A percentile compares a stretch with the other conserved stretches of the same genome.
Conservation (phyloP, 1,139 yeast genomes). For the Scheffersomyces lignicola region DNA sequence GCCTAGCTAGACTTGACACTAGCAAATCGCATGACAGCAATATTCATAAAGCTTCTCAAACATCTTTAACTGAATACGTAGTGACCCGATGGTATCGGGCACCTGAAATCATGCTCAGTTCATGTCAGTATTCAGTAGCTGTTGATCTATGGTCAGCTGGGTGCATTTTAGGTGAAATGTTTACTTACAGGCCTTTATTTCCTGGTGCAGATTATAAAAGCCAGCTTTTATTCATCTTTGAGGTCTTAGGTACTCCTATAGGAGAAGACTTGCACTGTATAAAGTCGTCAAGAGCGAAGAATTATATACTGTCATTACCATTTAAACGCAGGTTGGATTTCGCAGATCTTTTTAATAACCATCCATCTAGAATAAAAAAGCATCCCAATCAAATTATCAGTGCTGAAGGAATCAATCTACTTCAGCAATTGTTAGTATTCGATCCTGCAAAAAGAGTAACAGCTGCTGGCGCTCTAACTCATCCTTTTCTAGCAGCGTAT, state of each 20-base stretch:
- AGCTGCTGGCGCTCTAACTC: slow-evolving; percentile 77
- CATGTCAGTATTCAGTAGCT: slow-evolving; percentile 91
- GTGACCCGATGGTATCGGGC: slow-evolving; percentile 98
- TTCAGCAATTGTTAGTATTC: slow-evolving; percentile 73
- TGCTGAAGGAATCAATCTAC: slow-evolving; percentile 74
- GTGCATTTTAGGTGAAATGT: slow-evolving; percentile 91
- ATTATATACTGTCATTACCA: slow-evolving; percentile 77
- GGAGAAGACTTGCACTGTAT: slow-evolving; percentile 79
- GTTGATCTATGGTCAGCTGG: slow-evolving; percentile 98
- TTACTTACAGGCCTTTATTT: slow-evolving; percentile 81
- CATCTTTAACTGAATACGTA: slow-evolving; percentile 83
- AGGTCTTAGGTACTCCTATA: slow-evolving; percentile 85
- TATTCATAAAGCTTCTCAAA: slow-evolving; percentile 28
- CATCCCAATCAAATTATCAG: slow-evolving; percentile 33
- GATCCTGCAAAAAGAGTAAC: slow-evolving; percentile 78
- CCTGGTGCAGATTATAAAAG: slow-evolving; percentile 95
- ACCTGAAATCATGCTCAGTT: slow-evolving; percentile 88
- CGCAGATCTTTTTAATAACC: slow-evolving; percentile 15
- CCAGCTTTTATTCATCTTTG: slow-evolving; percentile 84
- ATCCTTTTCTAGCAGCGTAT: slow-evolving; percentile 77
- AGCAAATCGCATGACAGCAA: slow-evolving; percentile 28
- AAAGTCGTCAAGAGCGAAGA: slow-evolving; percentile 81
- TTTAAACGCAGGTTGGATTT: slow-evolving; percentile 11
- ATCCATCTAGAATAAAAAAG: slow-evolving; percentile 19
- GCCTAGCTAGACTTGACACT: slow-evolving; percentile 64